Evolutionary conservation across 1,139 yeast species (phyloP), one percentile per base, ranked within the genome.

Genomic region (Sugiyamaella japonica): DNA sequence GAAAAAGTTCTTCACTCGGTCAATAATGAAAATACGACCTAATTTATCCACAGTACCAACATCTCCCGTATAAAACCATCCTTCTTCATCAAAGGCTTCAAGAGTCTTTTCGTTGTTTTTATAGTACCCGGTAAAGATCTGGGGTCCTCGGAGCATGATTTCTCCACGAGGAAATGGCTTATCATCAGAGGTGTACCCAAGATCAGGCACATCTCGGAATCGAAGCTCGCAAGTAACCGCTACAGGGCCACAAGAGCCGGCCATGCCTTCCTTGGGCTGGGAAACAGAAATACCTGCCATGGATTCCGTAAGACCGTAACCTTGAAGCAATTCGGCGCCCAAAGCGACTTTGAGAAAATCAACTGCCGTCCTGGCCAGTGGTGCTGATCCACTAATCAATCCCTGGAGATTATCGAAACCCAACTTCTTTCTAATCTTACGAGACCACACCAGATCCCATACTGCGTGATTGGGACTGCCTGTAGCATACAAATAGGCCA

Each of bases 21-120:
- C 95, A 62, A 86, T 78, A 54, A 86, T 84, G 59, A 65, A 73
- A 20, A 86, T 66, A 56, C 87, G 76, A 20, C 89, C 89, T 38
- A 74, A 73, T 8, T 65, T 64, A 52, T 78, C 82, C 57, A 86
- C 72, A 58, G 70, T 72, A 10, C 86, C 91, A 61, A 86, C 81
- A 70, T 86, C 95, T 50, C 95, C 95, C 15, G 93, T 85, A 46
- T 77, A 75, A 71, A 85, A 86, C 89, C 90, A 86, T 8, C 90
- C 90, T 23, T 85, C 85, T 40, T 74, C 69, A 62, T 83, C 86
- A 51, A 84, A 65, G 2, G 82, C 76, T 51, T 77, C 78, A 15
- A 65, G 67, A 1, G 87, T 82, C 59, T 80, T 84, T 42, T 76
- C 75, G 8, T 76, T 76, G 61, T 82, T 81, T 65, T 84, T 80